A percentile compares a stretch with the other conserved stretches of the same genome.
phyloP scores from a whole-genome alignment of 2,329 filamentous ascomycete genomes.

The Aspergillus japonicus region DNA sequence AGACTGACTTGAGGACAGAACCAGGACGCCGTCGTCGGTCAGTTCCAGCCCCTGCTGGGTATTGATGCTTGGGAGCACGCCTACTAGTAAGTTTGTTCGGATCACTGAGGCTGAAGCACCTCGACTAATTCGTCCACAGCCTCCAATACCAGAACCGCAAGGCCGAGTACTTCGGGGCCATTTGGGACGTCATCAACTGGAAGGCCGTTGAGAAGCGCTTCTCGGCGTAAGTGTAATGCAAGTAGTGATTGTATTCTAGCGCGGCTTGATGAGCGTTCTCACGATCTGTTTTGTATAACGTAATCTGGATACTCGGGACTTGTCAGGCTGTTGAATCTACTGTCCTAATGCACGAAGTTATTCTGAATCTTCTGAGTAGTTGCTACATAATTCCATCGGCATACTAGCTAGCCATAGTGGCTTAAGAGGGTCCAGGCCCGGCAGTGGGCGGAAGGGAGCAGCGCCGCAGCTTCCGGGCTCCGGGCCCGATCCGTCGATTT shows the following conservation, averaged over 20 bases:
- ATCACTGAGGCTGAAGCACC: not conserved
- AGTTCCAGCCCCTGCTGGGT: conserved; percentile 77
- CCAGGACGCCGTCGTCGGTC: conserved; percentile 84
- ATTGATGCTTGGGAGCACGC: conserved; percentile 97
- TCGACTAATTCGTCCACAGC: conserved; percentile 40
- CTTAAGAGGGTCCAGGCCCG: not conserved
- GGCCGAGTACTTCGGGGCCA: conserved; percentile 88
- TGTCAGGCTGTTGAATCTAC: conserved; percentile 10
- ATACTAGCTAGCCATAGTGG: not conserved
- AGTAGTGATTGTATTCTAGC: conserved; percentile 11
- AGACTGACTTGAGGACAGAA: conserved; percentile 48
- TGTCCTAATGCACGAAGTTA: conserved; percentile 8
- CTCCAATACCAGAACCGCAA: conserved; percentile 96
- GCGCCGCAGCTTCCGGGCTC: conserved; percentile 2
- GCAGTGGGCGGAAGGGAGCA: not conserved
- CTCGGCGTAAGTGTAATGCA: conserved; percentile 38
- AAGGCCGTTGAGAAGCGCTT: conserved; percentile 81
- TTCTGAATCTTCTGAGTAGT: not conserved
- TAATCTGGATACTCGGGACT: conserved; percentile 7
- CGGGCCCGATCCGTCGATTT: not conserved
- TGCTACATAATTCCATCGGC: not conserved
- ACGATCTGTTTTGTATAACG: conserved; percentile 5
- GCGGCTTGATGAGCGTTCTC: conserved; percentile 16
- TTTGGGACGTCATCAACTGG: conserved; percentile 98
- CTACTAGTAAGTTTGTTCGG: conserved; percentile 64